phyloP scores from a whole-genome alignment of 805 yeast species.

The Torulaspora franciscae region DNA sequence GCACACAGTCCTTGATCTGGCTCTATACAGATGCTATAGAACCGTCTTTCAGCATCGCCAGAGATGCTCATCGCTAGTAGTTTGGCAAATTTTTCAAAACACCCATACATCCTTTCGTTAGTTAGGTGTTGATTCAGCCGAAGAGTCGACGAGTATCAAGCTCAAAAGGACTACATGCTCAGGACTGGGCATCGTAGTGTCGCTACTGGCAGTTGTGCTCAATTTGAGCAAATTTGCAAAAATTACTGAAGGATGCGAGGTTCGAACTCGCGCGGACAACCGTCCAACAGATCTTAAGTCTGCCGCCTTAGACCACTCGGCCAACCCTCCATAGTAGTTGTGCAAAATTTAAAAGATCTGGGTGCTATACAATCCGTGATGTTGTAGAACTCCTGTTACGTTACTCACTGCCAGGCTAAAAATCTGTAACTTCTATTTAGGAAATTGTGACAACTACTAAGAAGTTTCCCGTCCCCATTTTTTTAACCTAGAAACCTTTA shows the following conservation, averaged over 20 bases:
- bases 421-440: not conserved
- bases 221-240: conserved; percentile 6
- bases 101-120: conserved; percentile 10
- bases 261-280: conserved; percentile 40
- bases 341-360: too few relatives aligned
- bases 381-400: too few relatives aligned
- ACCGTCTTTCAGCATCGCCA: not conserved
- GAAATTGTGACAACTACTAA: not conserved
- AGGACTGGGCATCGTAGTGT: too few relatives aligned
- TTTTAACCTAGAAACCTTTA: not conserved
- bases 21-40: not conserved
- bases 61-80: conserved; percentile 7
- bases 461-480: too few relatives aligned
- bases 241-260: conserved; percentile 37
- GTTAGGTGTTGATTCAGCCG: not conserved
- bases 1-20: not conserved
- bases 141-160: not conserved
- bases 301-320: conserved; percentile 42
- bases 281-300: conserved; percentile 41
- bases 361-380: too few relatives aligned
- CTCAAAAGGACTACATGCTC: not conserved
- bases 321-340: conserved; percentile 33
- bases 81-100: conserved; percentile 9
- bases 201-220: not conserved
- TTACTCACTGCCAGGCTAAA: too few relatives aligned